Base-by-base conservation (phyloP, 306 rosid genomes). In the Cicer judaicum region DNA sequence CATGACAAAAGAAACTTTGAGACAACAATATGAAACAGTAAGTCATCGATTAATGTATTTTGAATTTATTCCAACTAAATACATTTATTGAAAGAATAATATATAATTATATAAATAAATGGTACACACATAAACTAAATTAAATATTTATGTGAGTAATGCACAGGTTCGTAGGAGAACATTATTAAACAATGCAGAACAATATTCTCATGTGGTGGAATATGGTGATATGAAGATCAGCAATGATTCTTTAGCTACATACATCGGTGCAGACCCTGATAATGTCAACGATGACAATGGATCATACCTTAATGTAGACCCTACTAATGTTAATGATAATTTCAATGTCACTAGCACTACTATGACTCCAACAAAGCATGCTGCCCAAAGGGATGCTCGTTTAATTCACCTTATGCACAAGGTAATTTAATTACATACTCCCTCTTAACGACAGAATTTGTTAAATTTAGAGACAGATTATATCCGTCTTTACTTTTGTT, bases 141-240 rank as follows among this genome's bases (percentile, higher is more conserved):
- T n/a, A 7, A 62, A 38, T 38, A 6, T 38, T 14, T 24, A 0
- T 0, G 7, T 9, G 14, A 14, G 24, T 40, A 15, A 14, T 41
- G n/a, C 12, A 42, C 15, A 87, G 97, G 88, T 89, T 49, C 82
- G 67, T 2, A 14, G 46, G 15, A 91, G 88, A 80, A 82, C 95
- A 0, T 13, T 61, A 1, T 0, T 0, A 5, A 63, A 82, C 57
- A 9, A 24, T 9, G 0, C 0, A 7, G 39, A 7, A 0, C 0
- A 0, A 0, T 5, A 6, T 49, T 88, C 96, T 82, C 89, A 86
- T 53, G 95, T 91, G 24, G 86, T 81, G 90, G 74, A 81, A 76
- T 87, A 56, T 47, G 97, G 97, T 56, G 79, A 85, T 52, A 70
- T 0, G 72, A 73, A 34, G 0, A 47, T 73, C 0, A 59, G 29